Evolutionary conservation across 495 filamentous ascomycete species (phyloP).

Genomic region (Aspergillus taichungensis): DNA sequence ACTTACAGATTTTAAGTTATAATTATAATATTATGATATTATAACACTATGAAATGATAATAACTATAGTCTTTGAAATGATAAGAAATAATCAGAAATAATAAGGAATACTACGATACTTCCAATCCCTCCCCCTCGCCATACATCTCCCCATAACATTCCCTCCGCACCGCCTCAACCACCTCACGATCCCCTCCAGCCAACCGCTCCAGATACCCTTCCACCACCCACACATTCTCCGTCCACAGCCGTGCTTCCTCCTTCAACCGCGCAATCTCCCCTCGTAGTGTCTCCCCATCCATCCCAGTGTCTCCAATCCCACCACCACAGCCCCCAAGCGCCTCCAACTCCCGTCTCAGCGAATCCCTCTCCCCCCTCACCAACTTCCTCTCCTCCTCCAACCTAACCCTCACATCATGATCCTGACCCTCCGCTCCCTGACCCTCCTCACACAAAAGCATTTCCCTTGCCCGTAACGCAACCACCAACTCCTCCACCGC

Average conservation of each 20-base stretch:
- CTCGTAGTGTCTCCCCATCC: conserved; percentile 41
- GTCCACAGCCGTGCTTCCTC: conserved; percentile 45
- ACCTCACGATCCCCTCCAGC: conserved; percentile 43
- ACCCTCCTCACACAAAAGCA: conserved; percentile 12
- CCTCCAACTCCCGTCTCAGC: conserved; percentile 17
- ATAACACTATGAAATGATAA: no score
- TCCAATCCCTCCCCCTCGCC: conserved; percentile 50
- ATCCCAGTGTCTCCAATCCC: conserved; percentile 29
- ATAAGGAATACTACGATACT: no score
- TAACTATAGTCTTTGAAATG: no score
- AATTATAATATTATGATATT: no score
- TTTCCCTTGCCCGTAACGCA: conserved; percentile 16
- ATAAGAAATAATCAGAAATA: no score
- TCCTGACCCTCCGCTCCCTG: conserved; percentile 14
- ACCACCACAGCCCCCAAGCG: conserved; percentile 14
- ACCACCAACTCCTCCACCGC: conserved; percentile 12
- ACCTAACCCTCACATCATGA: no score
- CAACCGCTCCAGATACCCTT: conserved; percentile 47
- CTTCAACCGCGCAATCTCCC: conserved; percentile 40
- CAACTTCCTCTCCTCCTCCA: conserved; percentile 17
- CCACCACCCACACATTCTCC: conserved; percentile 58
- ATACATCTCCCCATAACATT: conserved; percentile 56
- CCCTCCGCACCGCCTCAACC: conserved; percentile 41
- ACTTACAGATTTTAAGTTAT: no score
- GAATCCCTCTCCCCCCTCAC: conserved; percentile 19